phyloP scores from a whole-genome alignment of 2,329 filamentous ascomycete genomes.

The Cladophialophora bantiana region DNA sequence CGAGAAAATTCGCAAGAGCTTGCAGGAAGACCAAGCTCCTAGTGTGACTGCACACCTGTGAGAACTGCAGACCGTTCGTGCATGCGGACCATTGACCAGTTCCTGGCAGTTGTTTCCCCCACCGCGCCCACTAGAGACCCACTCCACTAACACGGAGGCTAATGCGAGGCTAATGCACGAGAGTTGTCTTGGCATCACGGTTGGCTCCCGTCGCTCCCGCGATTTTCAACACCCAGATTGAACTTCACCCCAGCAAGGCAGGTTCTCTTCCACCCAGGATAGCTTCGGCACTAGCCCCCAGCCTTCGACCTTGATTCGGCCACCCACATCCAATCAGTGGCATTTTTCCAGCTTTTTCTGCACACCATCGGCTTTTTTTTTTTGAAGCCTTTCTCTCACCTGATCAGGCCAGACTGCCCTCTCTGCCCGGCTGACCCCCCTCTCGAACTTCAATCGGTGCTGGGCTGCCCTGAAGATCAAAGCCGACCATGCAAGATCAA shows the following conservation, averaged over 20 bases:
- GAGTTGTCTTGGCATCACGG: conserved; percentile 36
- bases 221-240: conserved; percentile 33
- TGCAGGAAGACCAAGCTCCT: not conserved
- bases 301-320: conserved; percentile 20
- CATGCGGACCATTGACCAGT: conserved; percentile 10
- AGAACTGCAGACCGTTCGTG: not conserved
- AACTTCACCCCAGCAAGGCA: conserved; percentile 31
- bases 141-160: not conserved
- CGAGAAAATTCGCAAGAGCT: conserved; percentile 13
- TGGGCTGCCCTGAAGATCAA: conserved; percentile 6
- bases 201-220: conserved; percentile 37
- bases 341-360: conserved; percentile 18
- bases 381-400: conserved; percentile 12
- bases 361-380: conserved; percentile 29
- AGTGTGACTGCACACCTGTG: not conserved
- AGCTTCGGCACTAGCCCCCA: conserved; percentile 31
- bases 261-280: conserved; percentile 23
- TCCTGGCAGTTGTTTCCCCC: conserved; percentile 5
- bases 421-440: conserved; percentile 8
- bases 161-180: conserved; percentile 31
- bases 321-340: conserved; percentile 25
- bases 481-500: conserved; percentile 14
- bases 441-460: not conserved
- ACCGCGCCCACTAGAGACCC: not conserved
- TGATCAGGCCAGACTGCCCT: conserved; percentile 23